Evolutionary conservation across 345 rosid genomes (phyloP).

Genomic region (Iberis pinnata): DNA sequence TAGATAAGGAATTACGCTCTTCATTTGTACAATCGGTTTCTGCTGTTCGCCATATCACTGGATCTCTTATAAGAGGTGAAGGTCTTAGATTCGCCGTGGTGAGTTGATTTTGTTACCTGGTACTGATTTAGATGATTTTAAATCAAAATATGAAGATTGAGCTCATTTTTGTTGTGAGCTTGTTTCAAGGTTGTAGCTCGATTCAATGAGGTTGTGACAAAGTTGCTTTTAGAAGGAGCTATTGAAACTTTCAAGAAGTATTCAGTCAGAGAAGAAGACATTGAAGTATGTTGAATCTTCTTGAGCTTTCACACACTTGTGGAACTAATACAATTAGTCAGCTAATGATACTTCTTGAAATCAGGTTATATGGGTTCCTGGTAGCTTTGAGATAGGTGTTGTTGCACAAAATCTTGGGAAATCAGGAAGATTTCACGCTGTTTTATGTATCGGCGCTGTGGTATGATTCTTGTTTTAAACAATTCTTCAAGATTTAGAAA

Average conservation of each 20-base stretch:
- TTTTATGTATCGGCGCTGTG: slow-evolving; percentile 96
- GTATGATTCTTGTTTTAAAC: slow-evolving; percentile 38
- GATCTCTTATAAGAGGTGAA: slow-evolving; percentile 52
- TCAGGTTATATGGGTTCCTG: slow-evolving; percentile 98
- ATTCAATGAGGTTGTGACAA: slow-evolving; percentile 89
- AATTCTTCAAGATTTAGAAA: not conserved
- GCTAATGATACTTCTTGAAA: slow-evolving; percentile 2
- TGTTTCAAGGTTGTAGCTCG: slow-evolving; percentile 75
- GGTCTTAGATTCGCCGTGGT: slow-evolving; percentile 92
- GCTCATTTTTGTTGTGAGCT: not conserved
- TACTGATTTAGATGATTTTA: not conserved
- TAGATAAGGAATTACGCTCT: slow-evolving; percentile 32
- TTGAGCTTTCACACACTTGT: no score
- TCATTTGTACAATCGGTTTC: slow-evolving; percentile 36
- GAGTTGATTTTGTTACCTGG: no score
- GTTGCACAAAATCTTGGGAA: slow-evolving; percentile 75
- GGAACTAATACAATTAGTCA: no score
- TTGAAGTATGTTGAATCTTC: slow-evolving; percentile 53
- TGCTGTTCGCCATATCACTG: slow-evolving; percentile 64
- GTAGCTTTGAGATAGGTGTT: slow-evolving; percentile 73
- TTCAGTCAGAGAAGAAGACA: slow-evolving; percentile 74
- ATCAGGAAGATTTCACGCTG: slow-evolving; percentile 59
- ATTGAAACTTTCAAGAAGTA: slow-evolving; percentile 72
- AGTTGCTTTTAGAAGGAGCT: slow-evolving; percentile 76
- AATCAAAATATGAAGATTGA: not conserved